Percentiles rank a stretch among this genome's conserved stretches.
phyloP scores from a whole-genome alignment of 108 stramenopile species.

The Fragilaria crotonensis region DNA sequence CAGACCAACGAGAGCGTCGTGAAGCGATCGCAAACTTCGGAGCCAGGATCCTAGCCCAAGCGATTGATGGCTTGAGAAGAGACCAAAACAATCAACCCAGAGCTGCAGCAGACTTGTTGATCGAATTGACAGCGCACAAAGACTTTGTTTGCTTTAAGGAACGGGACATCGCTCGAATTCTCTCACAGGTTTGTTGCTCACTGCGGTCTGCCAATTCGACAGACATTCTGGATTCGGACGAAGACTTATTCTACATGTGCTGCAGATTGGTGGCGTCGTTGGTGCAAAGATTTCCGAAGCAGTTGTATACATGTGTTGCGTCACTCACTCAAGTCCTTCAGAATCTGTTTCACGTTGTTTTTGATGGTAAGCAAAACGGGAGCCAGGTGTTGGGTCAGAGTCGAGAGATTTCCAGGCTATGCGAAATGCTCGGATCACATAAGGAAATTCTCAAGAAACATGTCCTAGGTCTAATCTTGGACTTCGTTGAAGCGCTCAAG shows the following conservation, averaged over 20 bases:
- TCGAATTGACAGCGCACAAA: constrained; percentile 36
- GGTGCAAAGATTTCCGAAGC: constrained; percentile 65
- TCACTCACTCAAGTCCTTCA: constrained; percentile 31
- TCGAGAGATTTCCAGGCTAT: constrained; percentile 33
- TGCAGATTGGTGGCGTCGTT: constrained; percentile 40
- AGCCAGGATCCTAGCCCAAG: neutral
- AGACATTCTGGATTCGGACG: constrained; percentile 4
- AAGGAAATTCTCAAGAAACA: constrained; percentile 85
- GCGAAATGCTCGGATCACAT: constrained; percentile 69
- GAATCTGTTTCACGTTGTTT: constrained; percentile 29
- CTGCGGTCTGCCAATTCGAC: neutral
- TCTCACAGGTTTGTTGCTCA: constrained; percentile 31
- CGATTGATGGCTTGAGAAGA: neutral
- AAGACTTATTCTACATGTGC: constrained; percentile 31
- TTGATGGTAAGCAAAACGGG: constrained; percentile 9
- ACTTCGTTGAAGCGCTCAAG: constrained; percentile 51
- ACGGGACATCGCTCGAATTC: constrained; percentile 48
- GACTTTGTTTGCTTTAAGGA: constrained; percentile 45
- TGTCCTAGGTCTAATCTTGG: constrained; percentile 54
- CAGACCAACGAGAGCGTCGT: neutral
- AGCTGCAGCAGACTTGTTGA: constrained; percentile 12
- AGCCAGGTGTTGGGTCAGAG: constrained; percentile 2
- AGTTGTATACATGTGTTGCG: constrained; percentile 59
- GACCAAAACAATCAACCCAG: neutral
- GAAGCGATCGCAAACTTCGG: constrained; percentile 6